A percentile compares a stretch with the other conserved stretches of the same genome.
Conservation (phyloP, 2,329 filamentous ascomycete genomes). For the Aspergillus pseudotamarii region DNA sequence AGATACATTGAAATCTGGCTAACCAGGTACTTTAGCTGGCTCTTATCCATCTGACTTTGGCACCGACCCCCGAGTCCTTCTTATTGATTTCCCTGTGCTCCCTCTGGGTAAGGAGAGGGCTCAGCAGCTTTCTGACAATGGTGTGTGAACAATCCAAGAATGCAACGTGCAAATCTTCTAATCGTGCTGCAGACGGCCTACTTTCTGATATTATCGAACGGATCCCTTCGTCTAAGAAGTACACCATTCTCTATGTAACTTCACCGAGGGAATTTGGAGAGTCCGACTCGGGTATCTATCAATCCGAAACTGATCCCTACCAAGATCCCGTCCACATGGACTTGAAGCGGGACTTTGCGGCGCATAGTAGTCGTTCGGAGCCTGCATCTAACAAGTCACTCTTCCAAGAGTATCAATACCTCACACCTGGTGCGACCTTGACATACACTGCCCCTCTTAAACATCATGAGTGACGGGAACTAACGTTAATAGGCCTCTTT, state of each 20-base stretch:
- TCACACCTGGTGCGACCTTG: constrained; percentile 72
- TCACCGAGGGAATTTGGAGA: constrained; percentile 53
- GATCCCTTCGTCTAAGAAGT: constrained; percentile 56
- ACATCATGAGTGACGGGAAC: neutral
- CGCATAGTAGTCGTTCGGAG: constrained; percentile 34
- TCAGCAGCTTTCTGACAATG: constrained; percentile 47
- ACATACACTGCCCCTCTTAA: neutral
- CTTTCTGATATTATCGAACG: constrained; percentile 51
- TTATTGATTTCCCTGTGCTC: constrained; percentile 49
- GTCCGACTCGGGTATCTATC: constrained; percentile 54
- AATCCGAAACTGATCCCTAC: constrained; percentile 59
- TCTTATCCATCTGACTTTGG: constrained; percentile 42
- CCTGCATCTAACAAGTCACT: constrained; percentile 46
- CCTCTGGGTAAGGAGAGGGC: constrained; percentile 38
- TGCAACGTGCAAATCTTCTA: neutral
- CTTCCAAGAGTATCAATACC: constrained; percentile 94
- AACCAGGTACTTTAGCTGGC: constrained; percentile 35
- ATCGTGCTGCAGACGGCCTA: constrained; percentile 44
- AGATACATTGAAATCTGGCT: constrained; percentile 14
- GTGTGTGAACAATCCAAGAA: constrained; percentile 31
- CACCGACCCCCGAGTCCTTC: constrained; percentile 45
- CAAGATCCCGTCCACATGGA: constrained; percentile 68
- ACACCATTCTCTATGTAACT: constrained; percentile 77
- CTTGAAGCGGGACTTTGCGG: constrained; percentile 66
- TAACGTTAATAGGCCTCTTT: constrained; percentile 69